A percentile compares a stretch with the other conserved stretches of the same genome.
Conservation (phyloP, 2,329 filamentous ascomycete species). For the Chrysoporthe deuterocubensis region DNA sequence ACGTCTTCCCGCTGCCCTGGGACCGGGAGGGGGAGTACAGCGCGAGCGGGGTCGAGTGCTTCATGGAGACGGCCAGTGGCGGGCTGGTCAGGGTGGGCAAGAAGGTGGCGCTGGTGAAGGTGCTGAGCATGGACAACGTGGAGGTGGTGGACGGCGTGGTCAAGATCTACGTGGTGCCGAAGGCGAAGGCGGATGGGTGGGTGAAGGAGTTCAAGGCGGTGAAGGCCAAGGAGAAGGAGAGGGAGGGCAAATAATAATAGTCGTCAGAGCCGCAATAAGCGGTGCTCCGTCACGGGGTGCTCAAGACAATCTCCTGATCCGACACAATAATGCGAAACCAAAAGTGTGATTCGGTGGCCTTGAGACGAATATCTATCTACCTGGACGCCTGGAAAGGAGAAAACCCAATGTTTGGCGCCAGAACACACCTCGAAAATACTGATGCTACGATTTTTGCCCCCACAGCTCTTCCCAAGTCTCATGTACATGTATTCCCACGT, state of each 20-base stretch:
- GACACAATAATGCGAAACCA: neutral
- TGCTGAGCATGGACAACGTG: conserved; percentile 75
- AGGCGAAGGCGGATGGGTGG: conserved; percentile 71
- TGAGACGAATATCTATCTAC: conserved; percentile 7
- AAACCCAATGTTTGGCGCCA: neutral
- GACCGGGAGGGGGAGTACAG: conserved; percentile 72
- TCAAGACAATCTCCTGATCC: neutral
- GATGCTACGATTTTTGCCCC: neutral
- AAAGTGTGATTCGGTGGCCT: neutral
- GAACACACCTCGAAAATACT: neutral
- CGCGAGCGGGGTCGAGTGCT: conserved; percentile 74
- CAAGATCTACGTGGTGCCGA: conserved; percentile 81
- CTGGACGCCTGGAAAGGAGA: conserved; percentile 2
- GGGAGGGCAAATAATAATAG: conserved; percentile 26
- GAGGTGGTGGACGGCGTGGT: conserved; percentile 89
- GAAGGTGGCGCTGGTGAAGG: conserved; percentile 76
- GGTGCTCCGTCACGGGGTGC: neutral
- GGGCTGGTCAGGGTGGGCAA: conserved; percentile 89
- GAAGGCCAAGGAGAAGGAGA: conserved; percentile 56
- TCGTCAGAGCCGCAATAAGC: neutral
- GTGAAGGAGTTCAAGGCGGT: conserved; percentile 83
- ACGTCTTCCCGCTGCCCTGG: conserved; percentile 90
- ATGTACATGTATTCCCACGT: neutral
- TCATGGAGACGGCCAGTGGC: conserved; percentile 79
- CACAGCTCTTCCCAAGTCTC: neutral